Base-by-base conservation (phyloP, 305 asterid genomes). In the Fraxinus ornus region DNA sequence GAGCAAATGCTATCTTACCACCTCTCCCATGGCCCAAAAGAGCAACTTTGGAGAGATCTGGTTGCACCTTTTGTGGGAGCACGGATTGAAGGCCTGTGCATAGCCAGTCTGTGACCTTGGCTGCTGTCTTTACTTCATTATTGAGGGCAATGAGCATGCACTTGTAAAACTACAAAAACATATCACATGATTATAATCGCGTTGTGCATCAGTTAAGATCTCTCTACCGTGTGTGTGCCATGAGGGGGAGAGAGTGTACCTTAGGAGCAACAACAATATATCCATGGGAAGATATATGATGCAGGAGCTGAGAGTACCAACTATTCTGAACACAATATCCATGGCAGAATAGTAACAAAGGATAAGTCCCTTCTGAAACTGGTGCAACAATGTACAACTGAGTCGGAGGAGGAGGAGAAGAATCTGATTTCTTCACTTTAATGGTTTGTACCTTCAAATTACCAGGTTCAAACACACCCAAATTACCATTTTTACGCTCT, bases 1-100 rank as follows among this genome's bases (percentile, higher is more conserved):
- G 88, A 80, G 86, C 71, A 76, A 91, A 91, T 37, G 92, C 92
- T 19, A 70, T 81, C 81, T 87, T 89, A 0, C 90, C 91, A 3
- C 93, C 92, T 47, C 92, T 82, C 84, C 94, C 87, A 91, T 94
- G 98, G 78, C 98, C 97, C 52, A 89, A 82, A 3, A 92, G 88
- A 26, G 89, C 93, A 1, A 91, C 80, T 49, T 81, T 87, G 22
- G 89, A 79, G 77, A 91, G 79, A 71, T 90, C 86, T 19, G 97
- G 88, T 64, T 82, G 71, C 28, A 92, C 87, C 1, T 83, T 78
- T 30, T 85, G 36, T 0, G 94, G 93, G 62, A 94, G 91, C 78
- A 80, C 35, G 0, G 37, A 2, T n/a, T 79, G 24, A 0, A 92
- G 87, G 39, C 90, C 92, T n/a, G 79, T 41, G 5, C 85, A 17